phyloP scores from a whole-genome alignment of 108 stramenopile genomes.

The Skeletonema marinoi region DNA sequence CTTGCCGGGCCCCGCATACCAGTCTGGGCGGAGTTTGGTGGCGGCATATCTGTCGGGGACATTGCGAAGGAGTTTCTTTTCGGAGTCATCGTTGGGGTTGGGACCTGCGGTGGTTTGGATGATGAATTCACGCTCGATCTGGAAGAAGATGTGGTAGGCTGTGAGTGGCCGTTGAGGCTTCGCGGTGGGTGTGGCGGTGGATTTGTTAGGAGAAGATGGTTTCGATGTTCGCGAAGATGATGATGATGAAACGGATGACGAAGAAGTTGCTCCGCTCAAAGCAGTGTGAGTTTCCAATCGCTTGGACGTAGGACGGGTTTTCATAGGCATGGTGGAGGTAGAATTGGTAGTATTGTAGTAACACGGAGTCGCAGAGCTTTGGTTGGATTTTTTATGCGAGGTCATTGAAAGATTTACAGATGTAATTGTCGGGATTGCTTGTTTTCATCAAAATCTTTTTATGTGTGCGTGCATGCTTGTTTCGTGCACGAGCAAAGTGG shows the following conservation, averaged over 20 bases:
- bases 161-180: constrained; percentile 10
- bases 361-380: too few relatives aligned
- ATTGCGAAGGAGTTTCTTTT: constrained; percentile 25
- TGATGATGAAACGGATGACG: background rate
- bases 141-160: constrained; percentile 23
- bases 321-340: background rate
- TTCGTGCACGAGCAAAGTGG: too few relatives aligned
- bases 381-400: too few relatives aligned
- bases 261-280: background rate
- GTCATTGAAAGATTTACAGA: too few relatives aligned
- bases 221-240: background rate
- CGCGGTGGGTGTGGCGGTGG: background rate
- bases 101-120: constrained; percentile 16
- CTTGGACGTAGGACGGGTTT: background rate
- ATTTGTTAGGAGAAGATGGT: background rate
- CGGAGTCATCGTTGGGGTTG: constrained; percentile 6
- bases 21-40: constrained; percentile 41
- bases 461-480: too few relatives aligned
- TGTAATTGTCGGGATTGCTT: too few relatives aligned
- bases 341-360: background rate
- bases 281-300: background rate
- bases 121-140: constrained; percentile 9
- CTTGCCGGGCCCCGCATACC: constrained; percentile 44
- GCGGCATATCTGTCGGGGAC: constrained; percentile 32
- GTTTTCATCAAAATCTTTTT: too few relatives aligned